These are phyloP conservation scores for Pugionium cornutum DNA, from an alignment of 345 rosid species.

Conservation along the genomic window DNA sequence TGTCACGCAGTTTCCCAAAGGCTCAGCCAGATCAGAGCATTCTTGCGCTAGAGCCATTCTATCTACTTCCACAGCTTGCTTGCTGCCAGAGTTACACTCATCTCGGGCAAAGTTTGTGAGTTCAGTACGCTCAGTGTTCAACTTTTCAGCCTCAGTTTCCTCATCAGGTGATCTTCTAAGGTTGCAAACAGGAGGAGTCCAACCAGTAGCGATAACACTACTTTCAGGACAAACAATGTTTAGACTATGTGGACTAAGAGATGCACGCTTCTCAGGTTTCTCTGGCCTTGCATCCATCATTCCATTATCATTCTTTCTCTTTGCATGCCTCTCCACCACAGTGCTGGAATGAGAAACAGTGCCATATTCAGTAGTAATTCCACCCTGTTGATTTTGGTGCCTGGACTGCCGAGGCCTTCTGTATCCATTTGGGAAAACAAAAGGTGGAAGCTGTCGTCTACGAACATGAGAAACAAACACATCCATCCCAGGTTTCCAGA, in stretches of 20 bases:
- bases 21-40: conserved; percentile 42
- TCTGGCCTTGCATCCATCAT: conserved; percentile 45
- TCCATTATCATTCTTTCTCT: conserved; percentile 52
- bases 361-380: conserved; percentile 51
- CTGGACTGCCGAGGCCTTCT: conserved; percentile 53
- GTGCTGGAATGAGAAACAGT: conserved; percentile 43
- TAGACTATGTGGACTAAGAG: conserved; percentile 50
- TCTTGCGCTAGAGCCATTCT: conserved; percentile 38
- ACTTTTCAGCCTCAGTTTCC: conserved; percentile 34
- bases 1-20: conserved; percentile 43
- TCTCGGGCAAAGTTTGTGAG: conserved; percentile 32
- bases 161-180: conserved; percentile 39
- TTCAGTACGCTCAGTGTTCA: conserved; percentile 19
- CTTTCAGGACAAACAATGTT: conserved; percentile 51
- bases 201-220: conserved; percentile 42
- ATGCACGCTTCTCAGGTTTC: conserved; percentile 53
- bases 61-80: conserved; percentile 37
- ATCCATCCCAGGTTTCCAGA: conserved; percentile 81
- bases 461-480: conserved; percentile 69
- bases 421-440: conserved; percentile 67
- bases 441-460: conserved; percentile 66
- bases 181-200: conserved; percentile 42
- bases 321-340: conserved; percentile 47
- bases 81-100: conserved; percentile 29
- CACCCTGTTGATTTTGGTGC: conserved; percentile 50